A percentile compares a stretch with the other conserved stretches of the same genome.
Conservation (phyloP, 192 early-diverging fungal genomes). For the Coemansia umbellata region DNA sequence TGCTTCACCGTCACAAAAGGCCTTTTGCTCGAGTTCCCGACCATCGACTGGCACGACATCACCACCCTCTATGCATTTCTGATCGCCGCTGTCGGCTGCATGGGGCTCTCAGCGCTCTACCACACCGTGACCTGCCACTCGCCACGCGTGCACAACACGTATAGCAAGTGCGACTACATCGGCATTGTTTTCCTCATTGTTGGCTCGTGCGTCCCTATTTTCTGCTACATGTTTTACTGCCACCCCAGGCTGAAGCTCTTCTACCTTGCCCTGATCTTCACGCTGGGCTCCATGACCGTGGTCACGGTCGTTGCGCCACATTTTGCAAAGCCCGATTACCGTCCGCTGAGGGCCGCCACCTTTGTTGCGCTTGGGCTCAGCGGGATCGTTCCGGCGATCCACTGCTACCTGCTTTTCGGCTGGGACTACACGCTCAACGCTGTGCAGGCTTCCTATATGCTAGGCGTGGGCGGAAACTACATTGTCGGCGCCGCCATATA, state of each 20-base stretch:
- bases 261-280: constrained; percentile 59
- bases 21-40: constrained; percentile 45
- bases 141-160: constrained; percentile 53
- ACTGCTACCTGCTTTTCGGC: constrained; percentile 64
- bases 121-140: constrained; percentile 88
- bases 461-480: constrained; percentile 75
- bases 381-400: constrained; percentile 67
- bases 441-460: constrained; percentile 61
- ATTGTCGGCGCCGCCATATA: constrained; percentile 83
- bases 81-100: constrained; percentile 68
- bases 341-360: constrained; percentile 69
- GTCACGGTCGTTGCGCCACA: constrained; percentile 57
- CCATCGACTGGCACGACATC: constrained; percentile 60
- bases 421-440: constrained; percentile 55
- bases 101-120: constrained; percentile 74
- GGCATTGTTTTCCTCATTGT: constrained; percentile 84
- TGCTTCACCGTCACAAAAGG: constrained; percentile 50
- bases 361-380: constrained; percentile 81
- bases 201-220: constrained; percentile 48
- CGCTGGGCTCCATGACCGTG: constrained; percentile 64
- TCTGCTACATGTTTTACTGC: constrained; percentile 63
- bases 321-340: constrained; percentile 71
- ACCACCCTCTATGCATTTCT: constrained; percentile 73
- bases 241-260: constrained; percentile 46
- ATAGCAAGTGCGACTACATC: constrained; percentile 92